These are phyloP conservation scores for Gnetum montanum DNA, from an alignment of 75 land plant genomes.

Conservation along the genomic window DNA sequence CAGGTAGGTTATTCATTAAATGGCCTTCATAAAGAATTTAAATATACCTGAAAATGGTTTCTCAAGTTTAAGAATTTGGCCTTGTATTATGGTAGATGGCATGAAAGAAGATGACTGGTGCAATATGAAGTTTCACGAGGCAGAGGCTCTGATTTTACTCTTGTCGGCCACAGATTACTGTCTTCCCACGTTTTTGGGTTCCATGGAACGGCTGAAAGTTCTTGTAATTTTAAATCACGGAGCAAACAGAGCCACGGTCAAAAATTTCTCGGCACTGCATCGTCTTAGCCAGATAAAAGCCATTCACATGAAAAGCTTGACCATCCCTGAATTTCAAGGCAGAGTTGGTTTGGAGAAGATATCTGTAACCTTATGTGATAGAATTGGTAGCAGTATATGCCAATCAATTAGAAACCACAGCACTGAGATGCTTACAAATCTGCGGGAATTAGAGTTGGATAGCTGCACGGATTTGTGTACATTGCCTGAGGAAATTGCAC, in stretches of 20 bases:
- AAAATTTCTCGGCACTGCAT: neutral
- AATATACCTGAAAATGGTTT: neutral
- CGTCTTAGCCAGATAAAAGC: conserved; percentile 23
- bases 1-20: conserved; percentile 21
- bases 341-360: conserved; percentile 21
- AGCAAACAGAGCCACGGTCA: neutral
- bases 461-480: conserved; percentile 31
- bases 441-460: conserved; percentile 40
- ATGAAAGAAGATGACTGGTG: conserved; percentile 49
- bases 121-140: conserved; percentile 32
- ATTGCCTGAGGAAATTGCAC: conserved; percentile 31
- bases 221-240: conserved; percentile 29
- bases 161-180: conserved; percentile 32
- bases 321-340: conserved; percentile 16
- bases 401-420: conserved; percentile 7
- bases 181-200: conserved; percentile 40
- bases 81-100: conserved; percentile 15
- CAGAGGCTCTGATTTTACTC: conserved; percentile 47
- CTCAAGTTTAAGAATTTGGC: no score
- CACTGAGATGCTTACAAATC: conserved; percentile 22
- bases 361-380: conserved; percentile 38
- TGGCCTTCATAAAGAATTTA: neutral
- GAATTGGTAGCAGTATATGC: conserved; percentile 5
- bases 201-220: conserved; percentile 39
- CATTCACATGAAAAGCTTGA: conserved; percentile 48